Evolutionary conservation across 1,284 basidiomycete genomes (phyloP).

Genomic region (Rhodotorula sp.): DNA sequence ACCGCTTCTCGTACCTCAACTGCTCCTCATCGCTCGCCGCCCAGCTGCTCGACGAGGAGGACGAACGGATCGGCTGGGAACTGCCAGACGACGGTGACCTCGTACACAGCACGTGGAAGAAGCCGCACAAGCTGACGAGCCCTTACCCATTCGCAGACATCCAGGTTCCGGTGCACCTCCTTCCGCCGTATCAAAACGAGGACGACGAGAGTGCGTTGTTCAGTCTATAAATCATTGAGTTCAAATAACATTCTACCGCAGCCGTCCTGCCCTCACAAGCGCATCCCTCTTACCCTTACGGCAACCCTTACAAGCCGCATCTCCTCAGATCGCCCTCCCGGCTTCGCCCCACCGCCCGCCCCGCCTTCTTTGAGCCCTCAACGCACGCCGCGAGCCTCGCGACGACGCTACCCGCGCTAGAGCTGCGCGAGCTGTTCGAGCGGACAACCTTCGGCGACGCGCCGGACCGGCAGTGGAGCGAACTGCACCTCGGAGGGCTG

Average conservation of each 20-base stretch:
- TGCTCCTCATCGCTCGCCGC: not conserved
- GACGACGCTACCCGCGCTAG: conserved; percentile 36
- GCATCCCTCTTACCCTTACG: conserved; percentile 47
- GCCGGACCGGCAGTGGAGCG: conserved; percentile 30
- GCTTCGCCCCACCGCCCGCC: not conserved
- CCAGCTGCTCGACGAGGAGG: conserved; percentile 27
- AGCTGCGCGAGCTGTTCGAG: conserved; percentile 21
- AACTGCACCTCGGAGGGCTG: conserved; percentile 23
- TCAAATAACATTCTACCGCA: conserved; percentile 5
- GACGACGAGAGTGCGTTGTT: conserved; percentile 44
- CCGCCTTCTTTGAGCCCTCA: conserved; percentile 8
- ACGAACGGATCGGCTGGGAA: conserved; percentile 29
- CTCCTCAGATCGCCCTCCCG: conserved; percentile 13
- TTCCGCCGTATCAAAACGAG: conserved; percentile 46
- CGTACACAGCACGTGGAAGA: no score
- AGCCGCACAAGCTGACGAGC: not conserved
- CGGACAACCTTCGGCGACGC: conserved; percentile 33
- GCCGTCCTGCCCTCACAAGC: conserved; percentile 44
- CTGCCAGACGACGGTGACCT: conserved; percentile 38
- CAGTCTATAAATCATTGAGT: rapidly evolving
- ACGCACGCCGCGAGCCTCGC: conserved; percentile 25
- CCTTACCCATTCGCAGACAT: conserved; percentile 39
- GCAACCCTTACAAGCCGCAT: conserved; percentile 44
- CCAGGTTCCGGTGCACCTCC: conserved; percentile 39
- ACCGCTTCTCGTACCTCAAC: conserved; percentile 37